Evolutionary conservation across 176 grass and related monocot species (phyloP), one percentile per base, ranked within the genome.

Genomic region (Oryza coarctata): DNA sequence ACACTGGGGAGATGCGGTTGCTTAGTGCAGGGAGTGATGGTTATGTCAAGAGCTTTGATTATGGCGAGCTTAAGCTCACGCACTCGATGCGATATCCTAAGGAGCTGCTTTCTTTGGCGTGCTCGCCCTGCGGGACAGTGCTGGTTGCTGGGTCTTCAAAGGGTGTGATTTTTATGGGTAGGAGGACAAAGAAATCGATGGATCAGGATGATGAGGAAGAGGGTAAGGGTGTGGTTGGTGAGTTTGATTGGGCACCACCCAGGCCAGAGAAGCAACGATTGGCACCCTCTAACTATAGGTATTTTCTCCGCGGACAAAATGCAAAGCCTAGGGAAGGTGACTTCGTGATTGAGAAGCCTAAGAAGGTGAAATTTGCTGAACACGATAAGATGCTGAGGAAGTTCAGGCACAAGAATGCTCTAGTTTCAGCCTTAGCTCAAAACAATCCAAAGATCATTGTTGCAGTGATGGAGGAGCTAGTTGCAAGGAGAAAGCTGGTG

Each of bases 11-110:
- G 74, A 87, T 34, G 0, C 85, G 96, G 49, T 76, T 98, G 75
- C 79, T 98, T 52, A 95, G 90, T 70, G 90, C 94, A 1, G 94
- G 93, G 15, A 98, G 91, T 73, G 96, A 98, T 90, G 96, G 96
- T 0, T 98, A 98, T 85, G 76, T 98, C n/a, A 98, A 98, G 76
- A 75, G 81, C 75, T 95, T 98, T 52, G 93, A 98, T 81, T 98
- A 91, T 69, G 89, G 84, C 3, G 70, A 86, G 67, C 88, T 95
- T 66, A 98, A 93, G 83, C 82, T 95, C 44, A 95, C 90, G 0
- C 89, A 98, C 58, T 90, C 89, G 3, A 84, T 98, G 85, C 79
- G 96, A 63, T 91, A 91, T 47, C 96, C 90, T 1, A 80, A 86
- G 20, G 88, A 91, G 3, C 70, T 98, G 38, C 61, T 98, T 14